Base-by-base conservation (phyloP, 192 early-diverging fungal genomes). In the Obelidium mucronatum region DNA sequence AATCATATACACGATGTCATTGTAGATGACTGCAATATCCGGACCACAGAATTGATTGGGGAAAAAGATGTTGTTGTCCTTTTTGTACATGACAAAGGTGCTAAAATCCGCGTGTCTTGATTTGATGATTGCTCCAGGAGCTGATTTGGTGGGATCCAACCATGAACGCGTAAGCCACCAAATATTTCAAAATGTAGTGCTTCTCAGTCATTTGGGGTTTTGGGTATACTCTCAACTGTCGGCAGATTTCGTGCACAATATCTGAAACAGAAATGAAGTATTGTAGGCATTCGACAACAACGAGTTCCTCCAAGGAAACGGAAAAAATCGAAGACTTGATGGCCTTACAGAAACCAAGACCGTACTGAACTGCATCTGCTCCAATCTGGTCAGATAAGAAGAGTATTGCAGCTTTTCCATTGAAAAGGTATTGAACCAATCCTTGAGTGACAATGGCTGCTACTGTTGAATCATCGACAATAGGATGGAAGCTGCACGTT, bases 41-140 rank as follows among this genome's bases (percentile, higher is more conserved):
- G 78, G 78, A n/a, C 78, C 77, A 73, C 78, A 79, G 64, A 59
- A 73, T 34, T 80, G 78, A 30, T 80, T 68, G 19, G 73, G 78
- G 54, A 79, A 79, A 26, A 33, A 79, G 22, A 79, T 55, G 1
- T 79, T n/a, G 24, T 51, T 67, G 11, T 1, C 34, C 11, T 59
- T 26, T 6, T 31, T 19, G 69, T 13, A 8, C 8, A 8, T 6
- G 6, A 67, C 8, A 40, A 51, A 67, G 34, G 26, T 17, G 13
- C 17, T 67, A 19, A 60, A 60, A 34, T 60, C 24, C 58, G 15
- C 58, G 42, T 39, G 42, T 36, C n/a, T 68, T 68, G 67, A 52
- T 68, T 52, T 42, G 26, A 68, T 5, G 26, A 19, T 52, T 44
- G 19, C 8, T 13, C 13, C 51, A 13, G n/a, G n/a, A n/a, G n/a